Evolutionary conservation across 768 basidiomycete species (phyloP), one percentile per base, ranked within the genome.

Genomic region (Macrolepiota fuliginosa): DNA sequence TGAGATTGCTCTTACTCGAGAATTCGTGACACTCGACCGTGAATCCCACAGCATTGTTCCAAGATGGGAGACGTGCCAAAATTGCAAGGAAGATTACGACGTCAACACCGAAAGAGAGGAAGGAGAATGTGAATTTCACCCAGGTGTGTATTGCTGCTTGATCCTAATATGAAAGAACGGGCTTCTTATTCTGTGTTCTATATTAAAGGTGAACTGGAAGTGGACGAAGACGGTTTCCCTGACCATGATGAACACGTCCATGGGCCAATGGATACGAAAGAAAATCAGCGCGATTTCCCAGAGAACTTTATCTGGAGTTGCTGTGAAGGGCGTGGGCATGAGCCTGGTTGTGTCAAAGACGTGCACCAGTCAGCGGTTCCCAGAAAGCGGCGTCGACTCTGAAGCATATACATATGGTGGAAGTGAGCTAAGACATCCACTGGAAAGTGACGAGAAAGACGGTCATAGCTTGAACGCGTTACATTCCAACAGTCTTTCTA

Each of bases 221-320:
- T 74, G 15, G 66, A 79, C 46, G 71, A 81, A 51, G 73, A 72
- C 1, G 67, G 66, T 11, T 82, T 81, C 59, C 69, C 60, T 10
- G 82, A 83, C 64, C 80, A 79, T 76, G 83, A 83, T 62, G 79
- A 82, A 63, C 70, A 72, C 32, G 72, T 69, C 54, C 81, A 82
- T 58, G 82, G 83, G 1, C 77, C 77, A 1, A 80, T 77, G 74
- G 79, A 84, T 65, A 74, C 77, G 4, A 35, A 66, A 17, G 64
- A 69, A 36, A 81, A 79, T 66, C 75, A 76, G 56, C 63, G 65
- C 56, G 65, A 76, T 15, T 81, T 69, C 60, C 82, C 83, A 1
- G 77, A 83, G 60, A 77, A 77, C 54, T 85, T 83, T 63, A 68
- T 54, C 2, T 86, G 83, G 83, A 75, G 70, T 2, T 86, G 83